Percentiles rank a stretch among this genome's conserved stretches.
Conservation (phyloP, 1,139 yeast species). For the Debaryomyces robertsiae region DNA sequence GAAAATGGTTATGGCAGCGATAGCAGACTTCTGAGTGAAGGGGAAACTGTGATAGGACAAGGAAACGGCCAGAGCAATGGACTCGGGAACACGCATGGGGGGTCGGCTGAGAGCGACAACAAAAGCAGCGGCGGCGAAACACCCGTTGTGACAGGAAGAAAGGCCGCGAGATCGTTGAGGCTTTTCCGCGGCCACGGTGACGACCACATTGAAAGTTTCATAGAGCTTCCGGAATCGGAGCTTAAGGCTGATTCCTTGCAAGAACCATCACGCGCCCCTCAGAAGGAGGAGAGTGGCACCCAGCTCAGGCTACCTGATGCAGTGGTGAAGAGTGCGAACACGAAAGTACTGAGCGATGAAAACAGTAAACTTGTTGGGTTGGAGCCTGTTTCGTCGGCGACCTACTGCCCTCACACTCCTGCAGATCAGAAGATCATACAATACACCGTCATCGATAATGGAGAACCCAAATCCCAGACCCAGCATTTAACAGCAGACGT, state of each 20-base stretch:
- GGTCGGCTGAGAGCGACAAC: not conserved
- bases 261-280: slow-evolving; percentile 4
- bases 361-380: slow-evolving; percentile 12
- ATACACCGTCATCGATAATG: not conserved
- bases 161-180: slow-evolving; percentile 43
- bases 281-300: not conserved
- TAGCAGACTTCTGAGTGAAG: not conserved
- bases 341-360: slow-evolving; percentile 9
- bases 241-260: not conserved
- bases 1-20: not conserved
- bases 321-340: not conserved
- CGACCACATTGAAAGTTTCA: slow-evolving; percentile 12
- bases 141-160: slow-evolving; percentile 33
- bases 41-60: not conserved
- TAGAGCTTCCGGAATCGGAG: slow-evolving; percentile 10
- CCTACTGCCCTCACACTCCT: slow-evolving; percentile 38
- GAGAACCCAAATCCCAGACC: slow-evolving; percentile 13
- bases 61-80: not conserved
- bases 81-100: slow-evolving; percentile 2
- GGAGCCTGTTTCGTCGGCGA: slow-evolving; percentile 37
- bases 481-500: slow-evolving; percentile 43
- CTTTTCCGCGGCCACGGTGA: slow-evolving; percentile 33
- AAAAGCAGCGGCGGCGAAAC: slow-evolving; percentile 8
- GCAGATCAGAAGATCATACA: slow-evolving; percentile 15
- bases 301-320: not conserved